Evolutionary conservation across 352 stramenopile genomes (phyloP), one percentile per base, ranked within the genome.

Genomic region (Albugo laibachii): DNA sequence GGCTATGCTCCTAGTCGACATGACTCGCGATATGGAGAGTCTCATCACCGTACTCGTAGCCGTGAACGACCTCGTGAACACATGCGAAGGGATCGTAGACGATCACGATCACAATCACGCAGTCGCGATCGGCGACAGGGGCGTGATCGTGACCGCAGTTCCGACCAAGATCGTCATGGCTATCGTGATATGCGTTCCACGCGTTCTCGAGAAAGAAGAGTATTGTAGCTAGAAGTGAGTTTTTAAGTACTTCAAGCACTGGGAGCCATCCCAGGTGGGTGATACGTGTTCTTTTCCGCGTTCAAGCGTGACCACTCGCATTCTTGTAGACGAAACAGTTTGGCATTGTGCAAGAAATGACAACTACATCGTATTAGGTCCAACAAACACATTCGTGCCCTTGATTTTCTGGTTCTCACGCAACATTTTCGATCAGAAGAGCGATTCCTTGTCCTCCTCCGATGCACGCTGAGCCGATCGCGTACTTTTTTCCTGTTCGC

Each of bases 391-490:
- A 47, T 50, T 35, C 24, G 48, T 16, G 50, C 24, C 3, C 24
- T n/a, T 31, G 24, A 31, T 31, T 10, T 31, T 14, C 18, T 36
- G 11, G 24, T 13, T 36, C 12, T 63, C 79, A 92, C 50, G 69
- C 55, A 2, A 53, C 55, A 57, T 95, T 94, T 61, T 98, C 93
- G 24, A 98, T 62, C 36, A 98, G 78, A 19, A 98, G 65, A 38
- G 94, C 95, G 73, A 98, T 98, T 37, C 94, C 95, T 63, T 98
- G 94, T 54, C 95, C 95, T 48, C 94, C 94, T 52, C 95, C 95
- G 63, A 98, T 98, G 64, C 95, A 99, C 45, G 94, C 93, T 48
- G 87, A 92, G 47, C 94, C 95, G 48, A 98, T 75, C 44, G 88
- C 87, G 55, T 97, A 93, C 57, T 95, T 97, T 61, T 89, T 91